Conservation (phyloP, 768 basidiomycete species). For the Phlegmacium glaucopus region DNA sequence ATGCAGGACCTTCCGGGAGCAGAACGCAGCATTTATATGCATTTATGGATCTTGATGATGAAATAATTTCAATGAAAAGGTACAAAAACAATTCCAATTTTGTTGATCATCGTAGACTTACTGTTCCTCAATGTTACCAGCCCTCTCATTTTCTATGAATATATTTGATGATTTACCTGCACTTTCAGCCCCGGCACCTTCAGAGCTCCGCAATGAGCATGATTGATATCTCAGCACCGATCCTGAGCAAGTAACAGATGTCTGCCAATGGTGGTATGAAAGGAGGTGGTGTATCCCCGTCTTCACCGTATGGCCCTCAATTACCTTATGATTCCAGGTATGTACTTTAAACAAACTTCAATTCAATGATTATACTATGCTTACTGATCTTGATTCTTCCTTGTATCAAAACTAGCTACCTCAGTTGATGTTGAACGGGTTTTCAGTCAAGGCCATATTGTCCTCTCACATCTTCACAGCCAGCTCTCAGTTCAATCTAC, state of each 20-base stretch:
- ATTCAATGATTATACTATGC: constrained; percentile 6
- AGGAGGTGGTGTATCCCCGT: too few relatives aligned
- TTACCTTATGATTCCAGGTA: too few relatives aligned
- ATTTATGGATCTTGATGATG: background rate
- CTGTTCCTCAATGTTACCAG: background rate
- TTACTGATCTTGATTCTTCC: background rate
- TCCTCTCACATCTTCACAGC: background rate
- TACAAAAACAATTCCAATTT: background rate
- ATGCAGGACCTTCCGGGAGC: too few relatives aligned
- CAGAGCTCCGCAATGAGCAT: constrained; percentile 14
- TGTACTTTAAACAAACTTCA: too few relatives aligned
- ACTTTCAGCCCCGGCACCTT: constrained; percentile 7
- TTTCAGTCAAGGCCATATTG: constrained; percentile 15
- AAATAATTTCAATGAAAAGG: background rate
- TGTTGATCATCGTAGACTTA: background rate
- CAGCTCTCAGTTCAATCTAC: constrained; percentile 15
- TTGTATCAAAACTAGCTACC: constrained; percentile 13
- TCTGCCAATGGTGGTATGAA: too few relatives aligned
- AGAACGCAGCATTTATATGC: too few relatives aligned
- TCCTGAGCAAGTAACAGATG: too few relatives aligned
- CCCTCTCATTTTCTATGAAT: constrained; percentile 15
- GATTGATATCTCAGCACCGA: too few relatives aligned
- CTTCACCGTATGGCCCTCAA: too few relatives aligned
- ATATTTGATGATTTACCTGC: constrained; percentile 22
- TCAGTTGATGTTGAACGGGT: constrained; percentile 20